Evolutionary conservation across 768 basidiomycete genomes (phyloP).

Genomic region (Hortiboletus campestris): DNA sequence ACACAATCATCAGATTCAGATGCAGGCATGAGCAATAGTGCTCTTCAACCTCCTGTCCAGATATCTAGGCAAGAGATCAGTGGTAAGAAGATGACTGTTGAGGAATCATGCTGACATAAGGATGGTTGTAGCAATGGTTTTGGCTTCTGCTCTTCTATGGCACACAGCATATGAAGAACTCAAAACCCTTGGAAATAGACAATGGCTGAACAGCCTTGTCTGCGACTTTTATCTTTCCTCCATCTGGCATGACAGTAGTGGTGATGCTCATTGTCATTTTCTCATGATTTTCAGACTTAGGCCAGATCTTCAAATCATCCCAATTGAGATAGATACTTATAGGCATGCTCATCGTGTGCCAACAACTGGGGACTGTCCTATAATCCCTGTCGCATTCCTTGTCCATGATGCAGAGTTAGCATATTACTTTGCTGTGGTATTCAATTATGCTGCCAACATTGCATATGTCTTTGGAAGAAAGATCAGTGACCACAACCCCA

Average conservation of each 20-base stretch:
- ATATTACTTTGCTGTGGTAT: neutral
- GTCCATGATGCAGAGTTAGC: neutral
- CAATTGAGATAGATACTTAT: neutral
- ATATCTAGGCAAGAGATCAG: neutral
- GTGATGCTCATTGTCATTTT: neutral
- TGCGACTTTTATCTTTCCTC: slow-evolving; percentile 1
- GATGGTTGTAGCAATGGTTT: neutral
- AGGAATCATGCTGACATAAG: no score
- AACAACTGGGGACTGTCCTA: neutral
- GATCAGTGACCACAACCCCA: neutral
- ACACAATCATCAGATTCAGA: no score
- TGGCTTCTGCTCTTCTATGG: slow-evolving; percentile 2
- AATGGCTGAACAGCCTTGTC: neutral
- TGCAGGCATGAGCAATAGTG: no score
- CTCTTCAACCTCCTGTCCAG: no score
- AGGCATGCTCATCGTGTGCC: neutral
- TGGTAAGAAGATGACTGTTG: no score
- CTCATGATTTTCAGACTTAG: neutral
- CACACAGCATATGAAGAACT: slow-evolving; percentile 1
- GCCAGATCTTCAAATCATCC: no score
- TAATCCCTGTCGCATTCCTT: neutral
- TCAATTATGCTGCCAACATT: neutral
- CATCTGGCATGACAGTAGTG: neutral
- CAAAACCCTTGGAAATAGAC: neutral
- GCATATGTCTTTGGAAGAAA: neutral